Conservation (phyloP, 306 rosid species). For the Rubus parviflorus region DNA sequence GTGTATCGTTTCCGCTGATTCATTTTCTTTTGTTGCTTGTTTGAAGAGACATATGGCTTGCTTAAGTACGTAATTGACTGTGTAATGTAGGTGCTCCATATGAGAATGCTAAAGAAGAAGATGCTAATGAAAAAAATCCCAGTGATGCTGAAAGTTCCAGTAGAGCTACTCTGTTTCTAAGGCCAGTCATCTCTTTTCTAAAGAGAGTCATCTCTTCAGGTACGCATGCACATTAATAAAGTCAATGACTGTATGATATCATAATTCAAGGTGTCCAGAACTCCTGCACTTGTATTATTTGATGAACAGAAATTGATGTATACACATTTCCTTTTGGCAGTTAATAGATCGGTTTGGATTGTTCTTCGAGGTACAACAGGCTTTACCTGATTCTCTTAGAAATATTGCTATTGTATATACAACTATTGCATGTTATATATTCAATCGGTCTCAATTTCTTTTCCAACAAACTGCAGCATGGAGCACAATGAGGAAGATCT, state of each 20-base stretch:
- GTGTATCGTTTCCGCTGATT: too few relatives aligned
- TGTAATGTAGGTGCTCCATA: background rate
- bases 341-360: background rate
- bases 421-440: too few relatives aligned
- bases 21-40: too few relatives aligned
- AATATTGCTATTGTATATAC: background rate
- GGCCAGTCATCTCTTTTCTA: background rate
- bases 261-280: too few relatives aligned
- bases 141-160: too few relatives aligned
- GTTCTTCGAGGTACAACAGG: background rate
- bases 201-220: background rate
- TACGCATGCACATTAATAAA: background rate
- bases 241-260: background rate
- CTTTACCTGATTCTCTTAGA: background rate
- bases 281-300: too few relatives aligned
- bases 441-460: too few relatives aligned
- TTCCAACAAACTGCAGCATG: slow-evolving; percentile 13
- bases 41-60: too few relatives aligned
- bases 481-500: background rate
- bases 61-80: background rate
- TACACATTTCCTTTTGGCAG: background rate
- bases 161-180: background rate
- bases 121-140: background rate
- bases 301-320: background rate
- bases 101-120: background rate